phyloP scores from a whole-genome alignment of 1,139 yeast species.

The Yamadazyma diospyri region DNA sequence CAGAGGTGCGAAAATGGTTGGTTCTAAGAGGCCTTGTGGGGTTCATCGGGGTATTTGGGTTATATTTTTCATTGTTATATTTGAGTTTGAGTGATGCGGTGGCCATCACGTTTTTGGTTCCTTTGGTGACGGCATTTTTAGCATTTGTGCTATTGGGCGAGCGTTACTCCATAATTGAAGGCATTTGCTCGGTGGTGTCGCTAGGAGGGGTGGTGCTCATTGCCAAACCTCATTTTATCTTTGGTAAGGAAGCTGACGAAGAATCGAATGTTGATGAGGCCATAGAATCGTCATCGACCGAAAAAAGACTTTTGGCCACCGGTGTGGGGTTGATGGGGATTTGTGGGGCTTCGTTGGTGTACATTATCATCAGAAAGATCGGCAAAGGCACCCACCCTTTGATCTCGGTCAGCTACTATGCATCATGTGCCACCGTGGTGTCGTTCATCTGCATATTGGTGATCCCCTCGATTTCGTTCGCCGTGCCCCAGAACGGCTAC shows the following conservation, averaged over 20 bases:
- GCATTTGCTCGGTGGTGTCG: conserved; percentile 64
- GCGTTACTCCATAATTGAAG: conserved; percentile 64
- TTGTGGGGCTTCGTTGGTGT: conserved; percentile 66
- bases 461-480: conserved; percentile 59
- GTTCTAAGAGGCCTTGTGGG: conserved; percentile 71
- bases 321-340: conserved; percentile 67
- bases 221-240: conserved; percentile 76
- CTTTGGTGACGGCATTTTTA: conserved; percentile 70
- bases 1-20: conserved; percentile 50
- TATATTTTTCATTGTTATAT: conserved; percentile 72
- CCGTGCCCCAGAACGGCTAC: conserved; percentile 50
- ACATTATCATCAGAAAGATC: conserved; percentile 67
- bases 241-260: conserved; percentile 44
- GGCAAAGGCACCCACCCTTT: conserved; percentile 80
- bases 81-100: conserved; percentile 74
- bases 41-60: conserved; percentile 72
- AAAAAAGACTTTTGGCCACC: conserved; percentile 53
- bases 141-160: conserved; percentile 71
- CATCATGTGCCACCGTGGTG: conserved; percentile 55
- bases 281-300: conserved; percentile 38
- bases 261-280: conserved; percentile 31
- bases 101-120: conserved; percentile 74
- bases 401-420: conserved; percentile 72
- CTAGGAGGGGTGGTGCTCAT: conserved; percentile 74
- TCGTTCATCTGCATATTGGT: conserved; percentile 52